phyloP scores from a whole-genome alignment of 495 filamentous ascomycete species.

The Alectoria sarmentosa region DNA sequence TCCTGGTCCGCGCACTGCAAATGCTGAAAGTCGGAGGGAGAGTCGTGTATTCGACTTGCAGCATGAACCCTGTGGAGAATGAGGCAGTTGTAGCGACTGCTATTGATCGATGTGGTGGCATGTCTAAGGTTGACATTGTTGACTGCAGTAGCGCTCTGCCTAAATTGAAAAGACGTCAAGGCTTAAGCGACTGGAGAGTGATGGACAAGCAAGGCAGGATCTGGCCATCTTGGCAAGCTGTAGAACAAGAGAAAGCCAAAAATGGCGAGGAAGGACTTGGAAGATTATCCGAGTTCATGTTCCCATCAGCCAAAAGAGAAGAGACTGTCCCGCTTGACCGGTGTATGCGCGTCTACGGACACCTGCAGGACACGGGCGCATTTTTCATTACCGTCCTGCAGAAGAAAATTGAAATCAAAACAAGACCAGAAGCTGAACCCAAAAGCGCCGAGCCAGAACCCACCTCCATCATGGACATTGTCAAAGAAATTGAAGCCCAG shows the following conservation, averaged over 20 bases:
- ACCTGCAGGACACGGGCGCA: conserved; percentile 89
- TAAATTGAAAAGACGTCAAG: conserved; percentile 63
- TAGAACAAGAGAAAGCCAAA: conserved; percentile 54
- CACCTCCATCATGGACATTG: conserved; percentile 43
- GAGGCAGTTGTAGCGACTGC: conserved; percentile 85
- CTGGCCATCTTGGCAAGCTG: conserved; percentile 70
- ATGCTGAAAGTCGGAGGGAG: conserved; percentile 93
- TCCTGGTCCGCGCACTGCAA: conserved; percentile 86
- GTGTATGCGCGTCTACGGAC: conserved; percentile 89
- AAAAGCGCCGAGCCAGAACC: conserved; percentile 47
- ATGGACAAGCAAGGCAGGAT: conserved; percentile 74
- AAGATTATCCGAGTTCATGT: conserved; percentile 72
- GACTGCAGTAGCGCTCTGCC: conserved; percentile 74
- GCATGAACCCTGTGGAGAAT: conserved; percentile 95
- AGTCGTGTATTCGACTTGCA: conserved; percentile 95
- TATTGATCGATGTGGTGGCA: conserved; percentile 83
- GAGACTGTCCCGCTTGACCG: conserved; percentile 66
- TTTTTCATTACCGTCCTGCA: conserved; percentile 96
- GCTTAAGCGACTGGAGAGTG: conserved; percentile 73
- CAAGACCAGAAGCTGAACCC: conserved; percentile 63
- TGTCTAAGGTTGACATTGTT: conserved; percentile 70
- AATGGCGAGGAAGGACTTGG: conserved; percentile 51
- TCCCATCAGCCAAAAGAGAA: conserved; percentile 53
- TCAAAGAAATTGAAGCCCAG: conserved; percentile 46
- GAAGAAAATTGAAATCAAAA: conserved; percentile 81